A percentile compares a stretch with the other conserved stretches of the same genome.
Evolutionary conservation across 139 green algal genomes (phyloP).

Genomic region (Yamagishiella unicocca): DNA sequence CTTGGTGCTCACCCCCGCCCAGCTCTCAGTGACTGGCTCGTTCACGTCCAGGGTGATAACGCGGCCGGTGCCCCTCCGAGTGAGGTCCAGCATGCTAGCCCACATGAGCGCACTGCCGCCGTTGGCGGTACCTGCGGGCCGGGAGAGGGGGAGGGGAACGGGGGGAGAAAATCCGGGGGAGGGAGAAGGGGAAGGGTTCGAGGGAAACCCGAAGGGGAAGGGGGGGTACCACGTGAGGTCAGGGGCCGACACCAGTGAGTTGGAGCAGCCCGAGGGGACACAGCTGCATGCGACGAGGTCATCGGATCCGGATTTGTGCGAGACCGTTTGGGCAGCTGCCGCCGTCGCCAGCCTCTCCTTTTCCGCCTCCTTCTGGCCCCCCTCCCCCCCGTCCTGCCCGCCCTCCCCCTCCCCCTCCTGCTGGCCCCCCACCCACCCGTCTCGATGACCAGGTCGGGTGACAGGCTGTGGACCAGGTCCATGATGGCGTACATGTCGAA

Average conservation of each 20-base stretch:
- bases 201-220: no score
- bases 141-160: background rate
- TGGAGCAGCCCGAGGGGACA: no score
- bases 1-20: background rate
- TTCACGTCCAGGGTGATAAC: conserved; percentile 54
- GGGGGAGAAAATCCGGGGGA: background rate
- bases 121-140: conserved; percentile 58
- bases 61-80: conserved; percentile 4
- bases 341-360: no score
- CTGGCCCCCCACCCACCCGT: conserved; percentile 44
- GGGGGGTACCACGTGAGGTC: no score
- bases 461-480: conserved; percentile 53
- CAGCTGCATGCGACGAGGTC: no score
- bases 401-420: background rate
- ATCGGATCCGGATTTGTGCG: no score
- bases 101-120: conserved; percentile 65
- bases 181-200: no score
- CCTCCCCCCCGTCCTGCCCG: background rate
- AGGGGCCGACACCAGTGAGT: no score
- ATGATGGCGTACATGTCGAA: conserved; percentile 54
- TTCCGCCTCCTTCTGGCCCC: no score
- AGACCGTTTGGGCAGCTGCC: no score
- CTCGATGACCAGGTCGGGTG: conserved; percentile 61
- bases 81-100: conserved; percentile 57
- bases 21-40: background rate